Percentiles rank a stretch among this genome's conserved stretches.
Evolutionary conservation across 2,329 filamentous ascomycete species (phyloP).

Genomic region (Verticillium longisporum): DNA sequence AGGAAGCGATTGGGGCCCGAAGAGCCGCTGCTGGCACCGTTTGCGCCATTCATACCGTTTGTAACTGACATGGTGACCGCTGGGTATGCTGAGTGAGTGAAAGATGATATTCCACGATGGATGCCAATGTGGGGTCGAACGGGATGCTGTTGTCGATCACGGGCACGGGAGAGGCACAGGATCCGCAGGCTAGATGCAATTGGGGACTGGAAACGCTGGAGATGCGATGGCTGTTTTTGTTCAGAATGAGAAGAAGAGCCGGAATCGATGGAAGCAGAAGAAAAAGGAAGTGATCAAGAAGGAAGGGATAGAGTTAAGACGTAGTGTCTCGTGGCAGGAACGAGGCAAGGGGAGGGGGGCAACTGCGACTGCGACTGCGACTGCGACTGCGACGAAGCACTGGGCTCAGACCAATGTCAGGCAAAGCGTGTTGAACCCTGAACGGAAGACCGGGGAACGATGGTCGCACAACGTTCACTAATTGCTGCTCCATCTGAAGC

Average conservation of each 20-base stretch:
- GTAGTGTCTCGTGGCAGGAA: neutral
- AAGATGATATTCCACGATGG: neutral
- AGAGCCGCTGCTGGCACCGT: slow-evolving; percentile 20
- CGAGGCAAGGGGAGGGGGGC: neutral
- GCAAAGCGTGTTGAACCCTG: neutral
- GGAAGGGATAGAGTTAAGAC: neutral
- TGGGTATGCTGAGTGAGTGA: neutral
- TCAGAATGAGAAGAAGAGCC: neutral
- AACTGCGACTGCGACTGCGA: neutral
- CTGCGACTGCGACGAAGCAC: neutral
- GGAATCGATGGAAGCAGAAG: neutral
- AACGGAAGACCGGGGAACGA: neutral
- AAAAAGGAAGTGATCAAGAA: neutral
- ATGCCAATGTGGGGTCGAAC: too few relatives aligned
- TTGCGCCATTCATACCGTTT: too few relatives aligned
- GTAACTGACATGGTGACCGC: neutral
- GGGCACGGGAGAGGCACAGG: neutral
- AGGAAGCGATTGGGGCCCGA: slow-evolving; percentile 39
- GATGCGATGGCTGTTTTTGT: neutral
- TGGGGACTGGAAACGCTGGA: neutral
- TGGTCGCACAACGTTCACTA: neutral
- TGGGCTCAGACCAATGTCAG: neutral
- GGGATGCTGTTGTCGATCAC: slow-evolving; percentile 1
- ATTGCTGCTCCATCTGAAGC: neutral
- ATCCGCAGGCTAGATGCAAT: neutral